A percentile compares a stretch with the other conserved stretches of the same genome.
These are phyloP conservation scores for Linnemannia hyalina DNA, from an alignment of 192 early-diverging fungal genomes.

Conservation along the genomic window DNA sequence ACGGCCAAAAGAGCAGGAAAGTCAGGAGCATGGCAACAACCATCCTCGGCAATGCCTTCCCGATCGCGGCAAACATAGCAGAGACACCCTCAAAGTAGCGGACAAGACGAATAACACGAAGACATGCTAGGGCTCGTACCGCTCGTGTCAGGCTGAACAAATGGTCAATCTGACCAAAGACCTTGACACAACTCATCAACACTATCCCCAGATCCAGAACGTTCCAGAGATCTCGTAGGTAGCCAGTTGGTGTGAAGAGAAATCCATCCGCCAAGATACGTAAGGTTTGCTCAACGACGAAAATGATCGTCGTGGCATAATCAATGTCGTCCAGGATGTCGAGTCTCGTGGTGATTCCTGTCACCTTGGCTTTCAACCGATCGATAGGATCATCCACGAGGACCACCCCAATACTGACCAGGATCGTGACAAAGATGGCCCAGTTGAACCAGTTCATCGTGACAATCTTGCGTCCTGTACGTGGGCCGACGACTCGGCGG, in stretches of 20 bases:
- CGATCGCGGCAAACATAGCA: constrained; percentile 65
- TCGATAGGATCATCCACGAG: constrained; percentile 61
- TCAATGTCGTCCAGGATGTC: constrained; percentile 59
- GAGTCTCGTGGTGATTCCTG: constrained; percentile 8
- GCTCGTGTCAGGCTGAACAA: constrained; percentile 58
- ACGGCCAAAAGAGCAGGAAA: constrained; percentile 66
- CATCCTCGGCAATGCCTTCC: constrained; percentile 67
- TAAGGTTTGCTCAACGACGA: constrained; percentile 63
- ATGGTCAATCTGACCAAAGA: constrained; percentile 56
- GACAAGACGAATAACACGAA: constrained; percentile 67
- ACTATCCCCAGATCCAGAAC: constrained; percentile 68
- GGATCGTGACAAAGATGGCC: constrained; percentile 60
- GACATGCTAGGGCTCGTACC: constrained; percentile 66
- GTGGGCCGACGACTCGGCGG: constrained; percentile 63
- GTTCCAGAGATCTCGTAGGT: constrained; percentile 70
- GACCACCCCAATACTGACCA: constrained; percentile 62
- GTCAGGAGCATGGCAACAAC: constrained; percentile 63
- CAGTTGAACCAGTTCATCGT: constrained; percentile 63
- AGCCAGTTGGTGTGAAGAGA: constrained; percentile 67
- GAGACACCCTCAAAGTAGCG: constrained; percentile 61
- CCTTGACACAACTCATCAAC: constrained; percentile 62
- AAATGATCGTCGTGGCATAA: constrained; percentile 59
- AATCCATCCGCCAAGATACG: constrained; percentile 70
- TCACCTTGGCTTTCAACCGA: constrained; percentile 57
- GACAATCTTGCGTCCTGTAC: constrained; percentile 61